phyloP scores from a whole-genome alignment of 345 rosid species.

The Cardamine chenopodiifolia region DNA sequence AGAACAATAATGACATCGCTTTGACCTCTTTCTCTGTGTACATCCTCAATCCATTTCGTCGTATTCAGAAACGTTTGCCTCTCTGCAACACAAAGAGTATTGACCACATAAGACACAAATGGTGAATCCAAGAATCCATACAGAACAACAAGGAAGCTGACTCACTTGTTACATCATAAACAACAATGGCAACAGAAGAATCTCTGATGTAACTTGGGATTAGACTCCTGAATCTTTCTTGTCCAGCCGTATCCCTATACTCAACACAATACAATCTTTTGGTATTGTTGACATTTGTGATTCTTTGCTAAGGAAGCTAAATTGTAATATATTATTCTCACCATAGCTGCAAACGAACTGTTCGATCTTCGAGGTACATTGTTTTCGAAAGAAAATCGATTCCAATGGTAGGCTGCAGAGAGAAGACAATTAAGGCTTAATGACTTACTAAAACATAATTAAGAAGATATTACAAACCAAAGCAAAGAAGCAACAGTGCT shows the following conservation, averaged over 20 bases:
- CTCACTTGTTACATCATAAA: constrained; percentile 91
- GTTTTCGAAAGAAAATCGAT: constrained; percentile 92
- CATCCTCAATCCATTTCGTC: constrained; percentile 91
- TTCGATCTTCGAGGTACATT: constrained; percentile 93
- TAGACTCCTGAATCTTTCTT: constrained; percentile 93
- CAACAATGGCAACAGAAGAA: constrained; percentile 92
- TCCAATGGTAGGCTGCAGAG: constrained; percentile 80
- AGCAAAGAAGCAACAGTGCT: not conserved
- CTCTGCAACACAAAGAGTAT: constrained; percentile 47
- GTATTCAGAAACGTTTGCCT: constrained; percentile 82
- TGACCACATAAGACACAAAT: not conserved
- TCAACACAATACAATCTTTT: not conserved
- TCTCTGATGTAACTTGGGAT: constrained; percentile 97
- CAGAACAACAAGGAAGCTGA: not conserved
- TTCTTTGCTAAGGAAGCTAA: not conserved
- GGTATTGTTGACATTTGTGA: not conserved
- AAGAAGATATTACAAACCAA: not conserved
- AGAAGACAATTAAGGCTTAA: constrained; percentile 1
- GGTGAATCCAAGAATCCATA: not conserved
- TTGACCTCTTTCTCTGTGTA: constrained; percentile 72
- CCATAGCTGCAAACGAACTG: constrained; percentile 94
- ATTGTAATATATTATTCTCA: constrained; percentile 17
- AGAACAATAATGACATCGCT: constrained; percentile 83
- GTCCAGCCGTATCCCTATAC: constrained; percentile 92
- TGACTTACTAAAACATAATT: not conserved